These are phyloP conservation scores for Emmonsiellopsis sp. DNA, from an alignment of 2,329 filamentous ascomycete species.

Conservation along the genomic window DNA sequence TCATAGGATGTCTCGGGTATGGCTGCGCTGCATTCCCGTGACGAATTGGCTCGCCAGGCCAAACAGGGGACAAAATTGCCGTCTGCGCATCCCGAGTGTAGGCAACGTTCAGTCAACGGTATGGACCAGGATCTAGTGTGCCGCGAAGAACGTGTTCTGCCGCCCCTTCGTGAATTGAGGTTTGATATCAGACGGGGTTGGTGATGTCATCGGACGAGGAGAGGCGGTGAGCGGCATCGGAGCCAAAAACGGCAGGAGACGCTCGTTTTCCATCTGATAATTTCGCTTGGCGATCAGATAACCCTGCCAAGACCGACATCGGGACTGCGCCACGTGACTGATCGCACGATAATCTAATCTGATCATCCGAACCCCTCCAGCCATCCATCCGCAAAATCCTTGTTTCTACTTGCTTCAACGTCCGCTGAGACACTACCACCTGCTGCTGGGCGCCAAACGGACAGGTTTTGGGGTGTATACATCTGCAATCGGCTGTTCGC, in stretches of 20 bases:
- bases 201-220: background rate
- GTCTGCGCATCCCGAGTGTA: too few species aligned
- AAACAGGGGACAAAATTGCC: too few species aligned
- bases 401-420: background rate
- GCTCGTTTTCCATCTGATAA: constrained; percentile 10
- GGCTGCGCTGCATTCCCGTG: too few species aligned
- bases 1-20: too few species aligned
- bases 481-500: too few species aligned
- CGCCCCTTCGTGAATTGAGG: background rate
- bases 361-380: constrained; percentile 12
- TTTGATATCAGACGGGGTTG: background rate
- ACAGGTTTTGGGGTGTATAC: too few species aligned
- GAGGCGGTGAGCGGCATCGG: background rate
- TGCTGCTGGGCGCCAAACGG: too few species aligned
- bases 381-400: background rate
- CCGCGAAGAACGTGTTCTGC: background rate
- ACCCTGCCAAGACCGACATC: constrained; percentile 3
- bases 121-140: too few species aligned
- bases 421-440: too few species aligned
- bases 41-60: too few species aligned
- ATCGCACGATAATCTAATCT: constrained; percentile 18
- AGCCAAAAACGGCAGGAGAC: background rate
- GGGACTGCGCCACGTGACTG: constrained; percentile 7
- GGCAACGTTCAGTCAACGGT: too few species aligned
- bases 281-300: constrained; percentile 8